These are phyloP conservation scores for Aspergillus flavus DNA, from an alignment of 2,329 filamentous ascomycete genomes.

Conservation along the genomic window DNA sequence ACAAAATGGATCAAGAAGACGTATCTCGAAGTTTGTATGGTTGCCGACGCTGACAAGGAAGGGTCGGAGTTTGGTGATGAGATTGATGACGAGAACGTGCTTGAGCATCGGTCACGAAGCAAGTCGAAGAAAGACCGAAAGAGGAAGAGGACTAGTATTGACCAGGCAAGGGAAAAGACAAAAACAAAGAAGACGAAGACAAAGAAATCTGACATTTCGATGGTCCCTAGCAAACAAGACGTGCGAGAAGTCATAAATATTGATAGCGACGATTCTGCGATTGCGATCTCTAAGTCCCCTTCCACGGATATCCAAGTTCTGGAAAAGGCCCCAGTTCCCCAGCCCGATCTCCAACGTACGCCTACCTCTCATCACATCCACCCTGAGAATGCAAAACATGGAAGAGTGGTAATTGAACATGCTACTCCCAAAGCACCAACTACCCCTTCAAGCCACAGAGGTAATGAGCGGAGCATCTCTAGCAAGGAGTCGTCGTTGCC, in stretches of 20 bases:
- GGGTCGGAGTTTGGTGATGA: slow-evolving; percentile 27
- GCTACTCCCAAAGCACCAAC: background rate
- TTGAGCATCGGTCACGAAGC: background rate
- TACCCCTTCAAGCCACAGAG: background rate
- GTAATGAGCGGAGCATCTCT: background rate
- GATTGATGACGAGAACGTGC: slow-evolving; percentile 18
- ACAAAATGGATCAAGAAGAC: slow-evolving; percentile 24
- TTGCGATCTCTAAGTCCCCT: background rate
- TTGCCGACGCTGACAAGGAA: slow-evolving; percentile 4
- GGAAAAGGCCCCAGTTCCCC: background rate
- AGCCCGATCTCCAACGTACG: slow-evolving; percentile 1
- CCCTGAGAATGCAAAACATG: background rate
- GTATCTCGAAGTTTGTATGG: slow-evolving; percentile 23
- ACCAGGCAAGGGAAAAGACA: background rate
- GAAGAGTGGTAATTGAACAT: background rate
- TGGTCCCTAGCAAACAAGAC: background rate
- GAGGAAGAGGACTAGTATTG: background rate
- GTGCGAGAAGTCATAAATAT: background rate
- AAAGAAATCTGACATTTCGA: background rate
- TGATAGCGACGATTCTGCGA: background rate
- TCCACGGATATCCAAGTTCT: background rate
- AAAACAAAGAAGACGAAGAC: background rate
- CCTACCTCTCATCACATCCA: background rate
- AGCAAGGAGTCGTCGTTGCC: background rate
- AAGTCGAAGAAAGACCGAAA: slow-evolving; percentile 9